Evolutionary conservation across 1,284 basidiomycete species (phyloP), one percentile per base, ranked within the genome.

Genomic region (Malassezia sp.): DNA sequence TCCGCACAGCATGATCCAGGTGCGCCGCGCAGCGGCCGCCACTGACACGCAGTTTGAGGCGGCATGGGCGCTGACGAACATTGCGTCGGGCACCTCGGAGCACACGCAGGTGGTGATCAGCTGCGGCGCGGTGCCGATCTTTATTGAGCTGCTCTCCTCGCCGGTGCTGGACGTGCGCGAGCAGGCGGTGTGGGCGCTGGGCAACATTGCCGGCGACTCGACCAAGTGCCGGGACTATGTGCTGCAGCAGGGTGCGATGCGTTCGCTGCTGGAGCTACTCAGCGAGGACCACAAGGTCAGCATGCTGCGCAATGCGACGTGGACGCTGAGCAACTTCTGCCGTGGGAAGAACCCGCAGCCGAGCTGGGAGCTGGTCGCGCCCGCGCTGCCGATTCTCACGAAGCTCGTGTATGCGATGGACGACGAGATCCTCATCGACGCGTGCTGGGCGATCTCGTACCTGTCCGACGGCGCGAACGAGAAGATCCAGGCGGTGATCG

Each of bases 371-470:
- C 52, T 59, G 41, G 64, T 99, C 64, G 87, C 88, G 14, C 93
- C 93, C 18, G 91, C 93, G 36, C 77, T 99, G 38, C 85, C 85
- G 33, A 86, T 96, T 49, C 77, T 99, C 56, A 95, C 90, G 51
- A 97, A 97, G 75, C 76, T 99, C 63, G 95, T 99, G 73, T 97
- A 97, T 75, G 96, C 91, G 38, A 80, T 95, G 67, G 93, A 99
- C 71, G 91, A 97, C 69, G 93, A 99, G 74, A 93, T 96, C 54
- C 76, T 99, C 64, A 99, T 97, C 70, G 93, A 99, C 72, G 93
- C 93, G 23, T 99, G 93, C 78, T 99, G 93, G 93, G 93, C 93
- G 35, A 93, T 99, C 72, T 96, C 90, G 22, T 99, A 99, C 74
- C 82, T 99, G 27, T 97, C 93, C 2, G 93, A 97, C 71, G 93